Percentiles rank a stretch among this genome's conserved stretches.
phyloP scores from a whole-genome alignment of 1,284 basidiomycete genomes.

The Coriolopsis trogii region DNA sequence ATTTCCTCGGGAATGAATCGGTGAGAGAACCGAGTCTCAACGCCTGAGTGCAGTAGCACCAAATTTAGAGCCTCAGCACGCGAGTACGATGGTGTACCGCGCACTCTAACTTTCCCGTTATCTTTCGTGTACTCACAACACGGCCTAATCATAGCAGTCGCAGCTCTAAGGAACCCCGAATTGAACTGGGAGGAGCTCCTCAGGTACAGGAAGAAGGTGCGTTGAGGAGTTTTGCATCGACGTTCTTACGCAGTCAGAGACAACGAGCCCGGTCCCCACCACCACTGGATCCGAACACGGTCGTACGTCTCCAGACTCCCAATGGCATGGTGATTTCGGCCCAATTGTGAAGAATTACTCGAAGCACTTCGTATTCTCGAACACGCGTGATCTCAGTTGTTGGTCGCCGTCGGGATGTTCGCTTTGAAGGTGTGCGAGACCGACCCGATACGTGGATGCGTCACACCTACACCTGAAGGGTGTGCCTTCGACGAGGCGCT shows the following conservation, averaged over 20 bases:
- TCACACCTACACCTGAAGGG: constrained; percentile 13
- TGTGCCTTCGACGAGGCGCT: constrained; percentile 18
- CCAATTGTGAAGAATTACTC: constrained; percentile 24
- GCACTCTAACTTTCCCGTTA: too few species aligned
- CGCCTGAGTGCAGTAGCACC: too few species aligned
- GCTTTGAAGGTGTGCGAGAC: constrained; percentile 15
- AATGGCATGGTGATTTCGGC: constrained; percentile 23
- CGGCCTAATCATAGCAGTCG: constrained; percentile 11
- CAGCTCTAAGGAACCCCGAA: constrained; percentile 29
- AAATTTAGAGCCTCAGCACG: constrained; percentile 19
- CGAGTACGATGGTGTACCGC: constrained; percentile 22
- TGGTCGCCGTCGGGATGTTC: constrained; percentile 17
- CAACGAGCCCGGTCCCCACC: background rate
- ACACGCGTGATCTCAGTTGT: constrained; percentile 23
- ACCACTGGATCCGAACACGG: background rate
- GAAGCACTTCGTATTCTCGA: constrained; percentile 11
- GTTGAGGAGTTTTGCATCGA: background rate
- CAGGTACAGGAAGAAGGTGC: constrained; percentile 18
- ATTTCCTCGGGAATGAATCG: constrained; percentile 15
- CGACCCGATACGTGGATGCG: constrained; percentile 17
- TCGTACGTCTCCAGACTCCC: background rate
- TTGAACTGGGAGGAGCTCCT: constrained; percentile 30
- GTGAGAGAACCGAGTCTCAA: too few species aligned
- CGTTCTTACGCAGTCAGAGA: constrained; percentile 15
- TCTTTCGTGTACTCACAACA: background rate